Evolutionary conservation across 148 eudicot species (phyloP).

Genomic region (Linanthus parryae): DNA sequence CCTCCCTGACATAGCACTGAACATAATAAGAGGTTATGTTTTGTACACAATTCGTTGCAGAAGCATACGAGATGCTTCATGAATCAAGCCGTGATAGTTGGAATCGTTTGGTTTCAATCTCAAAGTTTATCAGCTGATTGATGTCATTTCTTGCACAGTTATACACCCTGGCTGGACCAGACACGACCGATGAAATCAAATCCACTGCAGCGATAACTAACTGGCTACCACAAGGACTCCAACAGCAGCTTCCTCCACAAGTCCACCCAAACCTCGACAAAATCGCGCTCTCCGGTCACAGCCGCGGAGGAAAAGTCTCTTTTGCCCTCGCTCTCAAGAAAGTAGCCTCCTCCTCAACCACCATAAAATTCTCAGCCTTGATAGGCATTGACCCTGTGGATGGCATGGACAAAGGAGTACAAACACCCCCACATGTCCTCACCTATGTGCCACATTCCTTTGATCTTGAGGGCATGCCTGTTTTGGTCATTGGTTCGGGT

Average conservation of each 20-base stretch:
- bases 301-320: slow-evolving; percentile 79
- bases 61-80: no score
- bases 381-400: slow-evolving; percentile 90
- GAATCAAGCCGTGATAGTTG: neutral
- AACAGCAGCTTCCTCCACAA: slow-evolving; percentile 33
- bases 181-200: slow-evolving; percentile 51
- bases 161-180: slow-evolving; percentile 58
- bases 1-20: no score
- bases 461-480: slow-evolving; percentile 38
- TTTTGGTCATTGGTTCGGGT: slow-evolving; percentile 58
- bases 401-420: slow-evolving; percentile 60
- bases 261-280: slow-evolving; percentile 37
- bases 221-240: slow-evolving; percentile 54
- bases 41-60: no score
- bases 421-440: slow-evolving; percentile 62
- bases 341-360: slow-evolving; percentile 7
- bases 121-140: no score
- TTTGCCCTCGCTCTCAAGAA: slow-evolving; percentile 47
- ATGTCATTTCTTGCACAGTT: no score
- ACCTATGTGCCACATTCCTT: slow-evolving; percentile 59
- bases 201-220: slow-evolving; percentile 41
- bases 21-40: no score
- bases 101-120: neutral
- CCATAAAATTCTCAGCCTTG: slow-evolving; percentile 44
- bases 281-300: slow-evolving; percentile 68